Conservation (phyloP, 1,139 yeast genomes). For the Taiozyma onychis region DNA sequence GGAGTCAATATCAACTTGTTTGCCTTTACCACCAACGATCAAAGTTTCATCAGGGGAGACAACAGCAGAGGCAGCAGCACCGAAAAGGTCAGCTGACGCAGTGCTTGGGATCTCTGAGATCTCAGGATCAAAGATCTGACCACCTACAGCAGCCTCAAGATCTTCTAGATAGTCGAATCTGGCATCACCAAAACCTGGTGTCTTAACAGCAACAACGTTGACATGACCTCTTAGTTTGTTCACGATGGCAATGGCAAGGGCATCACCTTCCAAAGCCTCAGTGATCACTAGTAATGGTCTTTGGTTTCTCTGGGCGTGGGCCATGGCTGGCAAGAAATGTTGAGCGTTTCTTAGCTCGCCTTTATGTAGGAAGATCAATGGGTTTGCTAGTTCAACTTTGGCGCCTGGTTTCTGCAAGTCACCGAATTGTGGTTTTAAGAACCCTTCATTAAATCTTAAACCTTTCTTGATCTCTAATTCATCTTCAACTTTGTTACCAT, state of each 20-base stretch:
- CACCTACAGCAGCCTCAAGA: conserved; percentile 21
- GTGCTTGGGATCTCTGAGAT: conserved; percentile 19
- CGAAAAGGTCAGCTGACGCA: conserved; percentile 20
- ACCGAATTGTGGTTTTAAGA: conserved; percentile 21
- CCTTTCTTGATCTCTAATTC: conserved; percentile 22
- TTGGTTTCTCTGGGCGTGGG: conserved; percentile 19
- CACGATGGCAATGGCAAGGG: conserved; percentile 21
- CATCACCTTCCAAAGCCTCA: conserved; percentile 23
- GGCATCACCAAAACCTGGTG: conserved; percentile 25
- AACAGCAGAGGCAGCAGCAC: conserved; percentile 19
- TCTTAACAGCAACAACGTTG: conserved; percentile 19
- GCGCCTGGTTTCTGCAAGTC: conserved; percentile 16
- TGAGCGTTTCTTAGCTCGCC: conserved; percentile 20
- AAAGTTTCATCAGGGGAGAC: conserved; percentile 19
- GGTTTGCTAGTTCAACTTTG: conserved; percentile 18
- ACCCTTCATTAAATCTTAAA: conserved; percentile 21
- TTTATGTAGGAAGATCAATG: conserved; percentile 18
- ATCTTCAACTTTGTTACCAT: conserved; percentile 20
- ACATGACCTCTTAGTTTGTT: conserved; percentile 23
- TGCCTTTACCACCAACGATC: conserved; percentile 18
- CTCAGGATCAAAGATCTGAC: conserved; percentile 18
- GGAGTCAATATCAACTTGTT: conserved; percentile 3
- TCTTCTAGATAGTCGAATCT: conserved; percentile 19
- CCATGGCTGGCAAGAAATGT: conserved; percentile 21
- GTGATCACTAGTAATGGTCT: conserved; percentile 20